Evolutionary conservation across 1,139 yeast species (phyloP).

Genomic region (Spencermartinsiella ligniputridi): DNA sequence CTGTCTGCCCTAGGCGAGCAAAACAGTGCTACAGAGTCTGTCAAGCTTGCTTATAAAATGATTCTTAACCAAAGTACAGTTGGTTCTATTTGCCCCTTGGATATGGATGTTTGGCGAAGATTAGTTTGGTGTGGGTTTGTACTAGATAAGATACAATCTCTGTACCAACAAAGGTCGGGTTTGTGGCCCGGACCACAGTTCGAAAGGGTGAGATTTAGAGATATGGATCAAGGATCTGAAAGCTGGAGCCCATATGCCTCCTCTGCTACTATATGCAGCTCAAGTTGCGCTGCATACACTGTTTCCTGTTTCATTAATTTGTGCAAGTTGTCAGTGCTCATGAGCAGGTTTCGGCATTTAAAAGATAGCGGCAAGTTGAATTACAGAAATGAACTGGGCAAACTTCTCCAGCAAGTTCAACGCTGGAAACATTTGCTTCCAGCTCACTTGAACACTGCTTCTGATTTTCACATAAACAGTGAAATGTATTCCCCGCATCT

Average conservation of each 20-base stretch:
- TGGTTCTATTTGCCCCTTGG: too few relatives aligned
- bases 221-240: conserved; percentile 8
- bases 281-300: conserved; percentile 8
- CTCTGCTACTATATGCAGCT: conserved; percentile 1
- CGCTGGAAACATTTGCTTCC: too few relatives aligned
- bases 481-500: too few relatives aligned
- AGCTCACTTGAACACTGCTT: too few relatives aligned
- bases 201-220: too few relatives aligned
- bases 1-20: conserved; percentile 8
- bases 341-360: conserved; percentile 9
- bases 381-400: too few relatives aligned
- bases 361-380: conserved; percentile 2
- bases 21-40: conserved; percentile 10
- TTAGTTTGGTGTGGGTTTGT: conserved; percentile 12
- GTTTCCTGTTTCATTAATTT: conserved; percentile 7
- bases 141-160: background rate
- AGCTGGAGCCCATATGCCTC: conserved; percentile 8
- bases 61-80: too few relatives aligned
- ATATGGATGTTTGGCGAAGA: too few relatives aligned
- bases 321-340: conserved; percentile 6
- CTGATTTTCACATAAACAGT: too few relatives aligned
- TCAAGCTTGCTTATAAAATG: conserved; percentile 9
- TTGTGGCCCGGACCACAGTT: conserved; percentile 6
- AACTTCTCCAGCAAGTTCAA: too few relatives aligned
- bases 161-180: conserved; percentile 4